These are phyloP conservation scores for Climacium dendroides DNA, from an alignment of 225 moss, liverwort and hornwort genomes.

Conservation along the genomic window DNA sequence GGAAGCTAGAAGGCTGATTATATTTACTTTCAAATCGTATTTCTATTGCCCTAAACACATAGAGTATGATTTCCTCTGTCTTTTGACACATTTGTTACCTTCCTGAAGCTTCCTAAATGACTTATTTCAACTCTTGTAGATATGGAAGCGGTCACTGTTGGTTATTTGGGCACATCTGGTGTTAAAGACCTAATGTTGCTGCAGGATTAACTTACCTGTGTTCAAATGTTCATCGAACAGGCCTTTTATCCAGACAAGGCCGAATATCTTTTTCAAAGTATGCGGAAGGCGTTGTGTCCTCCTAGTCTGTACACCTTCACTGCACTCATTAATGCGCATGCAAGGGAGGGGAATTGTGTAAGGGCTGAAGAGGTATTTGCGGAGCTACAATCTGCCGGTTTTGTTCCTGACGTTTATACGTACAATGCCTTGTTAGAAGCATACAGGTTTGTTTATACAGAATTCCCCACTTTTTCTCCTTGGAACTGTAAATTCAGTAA, in stretches of 20 bases:
- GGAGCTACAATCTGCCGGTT: conserved; percentile 37
- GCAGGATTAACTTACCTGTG: neutral
- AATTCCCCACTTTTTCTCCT: neutral
- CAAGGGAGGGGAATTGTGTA: conserved; percentile 66
- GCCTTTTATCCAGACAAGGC: conserved; percentile 74
- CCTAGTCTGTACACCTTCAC: conserved; percentile 73
- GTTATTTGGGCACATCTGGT: neutral
- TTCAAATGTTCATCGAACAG: conserved; percentile 18
- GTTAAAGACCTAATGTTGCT: neutral
- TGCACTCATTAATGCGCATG: conserved; percentile 88
- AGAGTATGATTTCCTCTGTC: neutral
- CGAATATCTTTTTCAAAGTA: conserved; percentile 48
- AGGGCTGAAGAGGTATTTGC: conserved; percentile 78
- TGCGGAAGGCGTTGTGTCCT: conserved; percentile 51
- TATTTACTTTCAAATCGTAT: neutral
- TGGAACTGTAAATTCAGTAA: neutral
- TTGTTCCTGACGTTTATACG: conserved; percentile 70
- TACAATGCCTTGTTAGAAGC: conserved; percentile 87
- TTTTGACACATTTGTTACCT: neutral
- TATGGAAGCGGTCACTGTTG: neutral
- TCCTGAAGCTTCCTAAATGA: neutral
- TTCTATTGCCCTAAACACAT: neutral
- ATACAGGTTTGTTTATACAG: conserved; percentile 47
- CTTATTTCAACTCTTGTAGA: neutral
- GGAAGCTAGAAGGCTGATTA: neutral